Percentiles rank a stretch among this genome's conserved stretches.
These are phyloP conservation scores for Hericium rajendrae DNA, from an alignment of 768 basidiomycete genomes.

Conservation along the genomic window DNA sequence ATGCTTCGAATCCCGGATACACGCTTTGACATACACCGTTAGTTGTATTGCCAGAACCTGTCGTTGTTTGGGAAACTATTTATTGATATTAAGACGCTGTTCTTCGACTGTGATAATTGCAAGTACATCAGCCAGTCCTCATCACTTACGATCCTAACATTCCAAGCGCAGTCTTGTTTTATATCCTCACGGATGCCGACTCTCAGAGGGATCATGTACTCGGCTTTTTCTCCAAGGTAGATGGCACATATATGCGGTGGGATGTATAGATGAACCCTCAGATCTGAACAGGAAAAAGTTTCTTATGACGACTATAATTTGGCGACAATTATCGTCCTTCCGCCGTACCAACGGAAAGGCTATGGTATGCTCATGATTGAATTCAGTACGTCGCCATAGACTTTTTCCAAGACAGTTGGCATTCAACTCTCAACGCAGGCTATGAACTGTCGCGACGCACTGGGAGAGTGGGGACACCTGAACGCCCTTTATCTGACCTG, in stretches of 20 bases:
- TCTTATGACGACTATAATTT: constrained; percentile 97
- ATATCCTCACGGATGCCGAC: constrained; percentile 80
- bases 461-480: constrained; percentile 82
- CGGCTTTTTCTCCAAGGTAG: constrained; percentile 63
- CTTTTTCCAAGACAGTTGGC: neutral
- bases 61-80: constrained; percentile 97
- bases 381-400: constrained; percentile 59
- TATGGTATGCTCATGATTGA: constrained; percentile 97
- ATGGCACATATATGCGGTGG: neutral
- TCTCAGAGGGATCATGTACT: constrained; percentile 74
- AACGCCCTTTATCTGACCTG: constrained; percentile 89
- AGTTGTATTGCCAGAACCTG: constrained; percentile 96
- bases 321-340: constrained; percentile 91
- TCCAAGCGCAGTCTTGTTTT: constrained; percentile 63
- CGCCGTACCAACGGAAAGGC: constrained; percentile 82
- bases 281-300: constrained; percentile 64
- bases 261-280: neutral
- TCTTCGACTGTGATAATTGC: constrained; percentile 87
- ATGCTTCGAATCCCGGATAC: neutral
- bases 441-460: constrained; percentile 83
- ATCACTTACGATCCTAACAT: constrained; percentile 1
- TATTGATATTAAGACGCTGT: constrained; percentile 94
- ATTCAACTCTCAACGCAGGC: constrained; percentile 35
- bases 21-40: neutral
- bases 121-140: constrained; percentile 17